phyloP scores from a whole-genome alignment of 352 stramenopile genomes.

The Lagenidium giganteum region DNA sequence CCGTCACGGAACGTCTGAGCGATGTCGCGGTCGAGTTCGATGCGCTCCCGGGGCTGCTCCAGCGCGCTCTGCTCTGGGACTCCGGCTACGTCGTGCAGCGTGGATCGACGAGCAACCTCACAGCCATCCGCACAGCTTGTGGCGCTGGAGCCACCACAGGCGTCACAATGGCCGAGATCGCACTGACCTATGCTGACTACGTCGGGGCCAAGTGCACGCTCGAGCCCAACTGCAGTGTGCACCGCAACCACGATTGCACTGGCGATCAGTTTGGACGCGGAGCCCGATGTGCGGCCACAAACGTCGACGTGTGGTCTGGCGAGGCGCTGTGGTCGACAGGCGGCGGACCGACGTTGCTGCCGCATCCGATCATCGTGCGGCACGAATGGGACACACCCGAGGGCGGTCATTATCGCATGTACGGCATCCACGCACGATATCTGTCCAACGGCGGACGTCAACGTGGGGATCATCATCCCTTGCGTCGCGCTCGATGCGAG shows the following conservation, averaged over 20 bases:
- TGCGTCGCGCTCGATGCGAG: too few relatives aligned
- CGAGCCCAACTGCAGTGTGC: constrained; percentile 4
- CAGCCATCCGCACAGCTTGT: constrained; percentile 9
- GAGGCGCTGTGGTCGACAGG: constrained; percentile 29
- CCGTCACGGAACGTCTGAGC: constrained; percentile 8
- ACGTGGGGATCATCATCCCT: constrained; percentile 18
- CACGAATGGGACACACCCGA: constrained; percentile 16
- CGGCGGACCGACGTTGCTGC: constrained; percentile 7
- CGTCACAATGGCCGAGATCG: constrained; percentile 3
- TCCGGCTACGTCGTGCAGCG: constrained; percentile 16
- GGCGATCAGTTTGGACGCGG: constrained; percentile 13
- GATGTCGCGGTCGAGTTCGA: constrained; percentile 16
- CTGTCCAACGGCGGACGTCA: neutral
- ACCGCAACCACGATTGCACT: constrained; percentile 20
- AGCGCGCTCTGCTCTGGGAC: constrained; percentile 46
- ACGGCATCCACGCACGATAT: constrained; percentile 25
- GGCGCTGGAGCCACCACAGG: constrained; percentile 4
- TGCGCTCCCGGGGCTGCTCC: constrained; percentile 27
- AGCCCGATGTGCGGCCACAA: neutral
- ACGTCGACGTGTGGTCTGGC: constrained; percentile 4
- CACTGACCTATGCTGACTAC: neutral
- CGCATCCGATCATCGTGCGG: constrained; percentile 8
- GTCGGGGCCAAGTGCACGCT: neutral
- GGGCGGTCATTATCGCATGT: constrained; percentile 12
- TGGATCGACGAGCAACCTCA: constrained; percentile 1